phyloP scores from a whole-genome alignment of 2,329 filamentous ascomycete genomes.

The Geoglossum cookeanum region DNA sequence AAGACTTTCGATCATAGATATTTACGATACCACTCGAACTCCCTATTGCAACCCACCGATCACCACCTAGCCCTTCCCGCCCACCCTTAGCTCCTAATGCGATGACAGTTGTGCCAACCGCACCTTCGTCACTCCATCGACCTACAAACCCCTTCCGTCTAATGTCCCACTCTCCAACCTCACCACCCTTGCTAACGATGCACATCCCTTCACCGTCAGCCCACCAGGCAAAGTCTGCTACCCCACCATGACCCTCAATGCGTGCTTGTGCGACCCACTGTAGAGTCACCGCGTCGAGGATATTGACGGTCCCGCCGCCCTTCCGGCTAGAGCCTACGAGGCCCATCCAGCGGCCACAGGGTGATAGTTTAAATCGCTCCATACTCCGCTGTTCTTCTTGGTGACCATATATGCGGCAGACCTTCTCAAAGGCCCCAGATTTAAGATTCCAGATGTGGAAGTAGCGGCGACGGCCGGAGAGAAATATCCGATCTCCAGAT shows the following conservation, averaged over 20 bases:
- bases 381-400: constrained; percentile 71
- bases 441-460: constrained; percentile 90
- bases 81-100: constrained; percentile 54
- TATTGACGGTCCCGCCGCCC: constrained; percentile 73
- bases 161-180: constrained; percentile 77
- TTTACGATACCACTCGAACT: constrained; percentile 79
- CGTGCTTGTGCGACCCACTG: constrained; percentile 78
- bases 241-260: constrained; percentile 62
- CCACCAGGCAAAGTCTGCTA: constrained; percentile 92
- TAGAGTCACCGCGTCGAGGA: constrained; percentile 58
- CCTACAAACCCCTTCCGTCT: constrained; percentile 48
- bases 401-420: constrained; percentile 55
- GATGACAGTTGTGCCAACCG: constrained; percentile 66
- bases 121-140: constrained; percentile 80
- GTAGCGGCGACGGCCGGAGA: constrained; percentile 71
- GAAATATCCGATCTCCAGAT: constrained; percentile 60
- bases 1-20: constrained; percentile 65
- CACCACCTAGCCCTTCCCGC: constrained; percentile 38
- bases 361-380: constrained; percentile 77
- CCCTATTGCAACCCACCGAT: constrained; percentile 79
- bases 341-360: constrained; percentile 72
- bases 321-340: constrained; percentile 57
- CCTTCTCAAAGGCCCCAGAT: constrained; percentile 64
- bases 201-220: constrained; percentile 61
- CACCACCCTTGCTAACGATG: constrained; percentile 69